Conservation (phyloP, 1,284 basidiomycete species). For the Coniferiporia sulphurascens region DNA sequence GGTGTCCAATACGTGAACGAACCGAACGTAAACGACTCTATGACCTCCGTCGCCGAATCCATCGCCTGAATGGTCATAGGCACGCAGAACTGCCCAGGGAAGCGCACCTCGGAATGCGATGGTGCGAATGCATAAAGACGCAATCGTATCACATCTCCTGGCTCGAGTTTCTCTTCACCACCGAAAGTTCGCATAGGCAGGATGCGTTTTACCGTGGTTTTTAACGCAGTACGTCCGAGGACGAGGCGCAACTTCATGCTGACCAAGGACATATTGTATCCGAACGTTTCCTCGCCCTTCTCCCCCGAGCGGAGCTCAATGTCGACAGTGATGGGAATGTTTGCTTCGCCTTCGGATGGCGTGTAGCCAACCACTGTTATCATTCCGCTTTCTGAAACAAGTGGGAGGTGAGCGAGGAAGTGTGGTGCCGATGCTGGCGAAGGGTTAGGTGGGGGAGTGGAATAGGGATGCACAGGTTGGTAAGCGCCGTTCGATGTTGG, state of each 20-base stretch:
- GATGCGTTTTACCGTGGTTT: slow-evolving; percentile 43
- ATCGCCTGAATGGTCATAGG: slow-evolving; percentile 61
- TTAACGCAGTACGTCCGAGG: slow-evolving; percentile 54
- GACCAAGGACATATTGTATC: background rate
- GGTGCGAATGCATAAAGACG: slow-evolving; percentile 57
- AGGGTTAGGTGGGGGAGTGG: background rate
- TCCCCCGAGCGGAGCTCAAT: slow-evolving; percentile 49
- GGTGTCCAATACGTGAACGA: slow-evolving; percentile 60
- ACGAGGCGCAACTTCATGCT: slow-evolving; percentile 52
- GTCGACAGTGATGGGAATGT: slow-evolving; percentile 52
- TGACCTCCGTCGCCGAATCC: slow-evolving; percentile 42
- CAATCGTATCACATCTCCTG: slow-evolving; percentile 33
- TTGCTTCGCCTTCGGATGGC: slow-evolving; percentile 55
- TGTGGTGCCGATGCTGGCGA: background rate
- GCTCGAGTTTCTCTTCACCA: background rate
- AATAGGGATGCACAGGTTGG: background rate
- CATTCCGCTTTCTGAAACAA: slow-evolving; percentile 42
- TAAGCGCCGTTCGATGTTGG: background rate
- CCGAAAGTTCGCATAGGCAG: background rate
- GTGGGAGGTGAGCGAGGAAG: slow-evolving; percentile 15
- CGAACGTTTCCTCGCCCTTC: slow-evolving; percentile 40
- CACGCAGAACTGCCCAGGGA: slow-evolving; percentile 31
- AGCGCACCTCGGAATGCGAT: slow-evolving; percentile 32
- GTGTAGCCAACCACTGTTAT: slow-evolving; percentile 57
- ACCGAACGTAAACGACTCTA: slow-evolving; percentile 65